A percentile compares a stretch with the other conserved stretches of the same genome.
Evolutionary conservation across 768 basidiomycete genomes (phyloP).

Genomic region (Kwoniella shandongensis): DNA sequence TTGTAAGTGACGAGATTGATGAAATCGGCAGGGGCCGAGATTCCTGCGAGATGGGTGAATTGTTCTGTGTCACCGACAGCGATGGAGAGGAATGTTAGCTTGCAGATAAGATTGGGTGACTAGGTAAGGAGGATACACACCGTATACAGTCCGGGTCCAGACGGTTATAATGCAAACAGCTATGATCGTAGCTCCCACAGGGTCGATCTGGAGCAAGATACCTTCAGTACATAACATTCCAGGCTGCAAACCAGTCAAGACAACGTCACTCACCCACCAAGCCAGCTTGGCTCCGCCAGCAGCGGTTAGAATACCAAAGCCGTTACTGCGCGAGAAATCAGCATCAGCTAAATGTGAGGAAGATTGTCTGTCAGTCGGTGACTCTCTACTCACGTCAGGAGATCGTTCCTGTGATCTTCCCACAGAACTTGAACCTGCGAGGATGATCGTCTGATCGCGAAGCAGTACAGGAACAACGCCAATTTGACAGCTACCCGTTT

Average conservation of each 20-base stretch:
- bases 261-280: constrained; percentile 61
- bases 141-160: constrained; percentile 73
- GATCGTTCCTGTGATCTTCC: constrained; percentile 94
- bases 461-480: constrained; percentile 82
- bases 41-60: constrained; percentile 85
- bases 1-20: constrained; percentile 88
- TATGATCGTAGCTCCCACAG: constrained; percentile 52
- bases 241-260: constrained; percentile 59
- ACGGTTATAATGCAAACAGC: constrained; percentile 63
- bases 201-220: constrained; percentile 39
- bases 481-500: constrained; percentile 59
- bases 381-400: constrained; percentile 72
- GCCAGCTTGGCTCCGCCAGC: constrained; percentile 55
- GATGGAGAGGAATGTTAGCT: neutral
- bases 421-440: constrained; percentile 93
- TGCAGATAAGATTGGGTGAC: neutral
- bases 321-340: constrained; percentile 26
- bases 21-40: constrained; percentile 87
- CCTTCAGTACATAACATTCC: neutral
- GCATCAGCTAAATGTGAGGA: too few relatives aligned
- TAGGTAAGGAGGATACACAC: constrained; percentile 21
- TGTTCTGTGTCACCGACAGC: constrained; percentile 56
- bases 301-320: constrained; percentile 55
- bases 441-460: constrained; percentile 70
- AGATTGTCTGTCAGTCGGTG: too few relatives aligned